phyloP scores from a whole-genome alignment of 1,284 basidiomycete species.

The Rhizopogon parksii region DNA sequence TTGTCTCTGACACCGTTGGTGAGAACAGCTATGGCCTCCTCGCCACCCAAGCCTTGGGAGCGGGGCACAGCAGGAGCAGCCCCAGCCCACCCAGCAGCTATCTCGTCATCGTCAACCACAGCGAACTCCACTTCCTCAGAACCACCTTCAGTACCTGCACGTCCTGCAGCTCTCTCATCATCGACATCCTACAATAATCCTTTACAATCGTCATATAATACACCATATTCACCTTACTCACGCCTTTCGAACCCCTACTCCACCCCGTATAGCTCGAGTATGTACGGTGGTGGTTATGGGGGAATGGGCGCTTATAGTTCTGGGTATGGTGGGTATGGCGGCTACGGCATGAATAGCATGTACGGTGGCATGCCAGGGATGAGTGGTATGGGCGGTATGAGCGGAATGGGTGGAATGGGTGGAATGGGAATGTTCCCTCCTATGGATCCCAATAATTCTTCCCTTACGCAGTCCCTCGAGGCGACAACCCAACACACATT shows the following conservation, averaged over 20 bases:
- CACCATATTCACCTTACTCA: conserved; percentile 37
- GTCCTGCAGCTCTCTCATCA: conserved; percentile 34
- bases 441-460: conserved; percentile 45
- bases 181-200: conserved; percentile 24
- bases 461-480: conserved; percentile 84
- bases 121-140: conserved; percentile 13
- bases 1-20: not conserved
- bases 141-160: conserved; percentile 29
- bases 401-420: conserved; percentile 36
- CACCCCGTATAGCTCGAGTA: conserved; percentile 34
- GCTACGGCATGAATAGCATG: conserved; percentile 37
- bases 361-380: conserved; percentile 39
- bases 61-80: conserved; percentile 39
- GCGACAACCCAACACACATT: conserved; percentile 90
- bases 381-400: conserved; percentile 35
- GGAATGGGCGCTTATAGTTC: conserved; percentile 29
- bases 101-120: conserved; percentile 16
- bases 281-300: conserved; percentile 40
- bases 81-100: conserved; percentile 22
- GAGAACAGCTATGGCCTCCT: conserved; percentile 53
- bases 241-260: conserved; percentile 39
- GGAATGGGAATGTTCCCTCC: conserved; percentile 41
- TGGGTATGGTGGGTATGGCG: conserved; percentile 30
- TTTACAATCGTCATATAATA: conserved; percentile 22
- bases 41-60: conserved; percentile 85